phyloP scores from a whole-genome alignment of 23 red algal species.

The Chondrus crispus region DNA sequence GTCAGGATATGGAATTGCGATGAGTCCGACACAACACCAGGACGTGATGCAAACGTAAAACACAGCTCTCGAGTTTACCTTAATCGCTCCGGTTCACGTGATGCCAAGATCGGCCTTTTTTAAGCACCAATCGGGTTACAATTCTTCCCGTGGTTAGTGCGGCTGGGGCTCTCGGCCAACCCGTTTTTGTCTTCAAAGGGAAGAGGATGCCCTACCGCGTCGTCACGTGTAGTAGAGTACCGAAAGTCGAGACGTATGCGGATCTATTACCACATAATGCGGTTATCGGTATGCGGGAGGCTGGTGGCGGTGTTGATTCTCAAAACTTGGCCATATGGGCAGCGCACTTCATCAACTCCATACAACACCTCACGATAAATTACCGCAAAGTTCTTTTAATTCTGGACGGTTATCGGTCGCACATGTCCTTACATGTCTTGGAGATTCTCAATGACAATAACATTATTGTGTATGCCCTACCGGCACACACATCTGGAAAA shows the following conservation, averaged over 20 bases:
- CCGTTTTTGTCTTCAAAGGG: constrained; percentile 34
- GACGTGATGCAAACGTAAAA: neutral
- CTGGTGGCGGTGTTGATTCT: neutral
- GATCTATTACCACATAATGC: neutral
- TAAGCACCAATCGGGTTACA: neutral
- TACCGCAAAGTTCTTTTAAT: neutral
- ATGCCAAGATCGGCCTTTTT: neutral
- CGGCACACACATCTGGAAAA: constrained; percentile 9
- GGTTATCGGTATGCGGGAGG: neutral
- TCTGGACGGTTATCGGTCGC: neutral
- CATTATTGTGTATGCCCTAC: constrained; percentile 30
- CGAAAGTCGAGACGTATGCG: neutral
- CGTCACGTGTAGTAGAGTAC: neutral
- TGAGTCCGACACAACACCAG: neutral
- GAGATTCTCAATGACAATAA: neutral
- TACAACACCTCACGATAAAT: neutral
- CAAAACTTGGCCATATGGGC: neutral
- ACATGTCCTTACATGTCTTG: constrained; percentile 3
- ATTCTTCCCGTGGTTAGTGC: neutral
- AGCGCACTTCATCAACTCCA: neutral
- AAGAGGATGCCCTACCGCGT: neutral
- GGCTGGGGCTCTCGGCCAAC: neutral
- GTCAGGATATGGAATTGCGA: neutral
- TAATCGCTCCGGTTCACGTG: neutral
- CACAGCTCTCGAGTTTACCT: neutral